Conservation (phyloP, 1,139 yeast species). For the Sugiyamaella paludigena region DNA sequence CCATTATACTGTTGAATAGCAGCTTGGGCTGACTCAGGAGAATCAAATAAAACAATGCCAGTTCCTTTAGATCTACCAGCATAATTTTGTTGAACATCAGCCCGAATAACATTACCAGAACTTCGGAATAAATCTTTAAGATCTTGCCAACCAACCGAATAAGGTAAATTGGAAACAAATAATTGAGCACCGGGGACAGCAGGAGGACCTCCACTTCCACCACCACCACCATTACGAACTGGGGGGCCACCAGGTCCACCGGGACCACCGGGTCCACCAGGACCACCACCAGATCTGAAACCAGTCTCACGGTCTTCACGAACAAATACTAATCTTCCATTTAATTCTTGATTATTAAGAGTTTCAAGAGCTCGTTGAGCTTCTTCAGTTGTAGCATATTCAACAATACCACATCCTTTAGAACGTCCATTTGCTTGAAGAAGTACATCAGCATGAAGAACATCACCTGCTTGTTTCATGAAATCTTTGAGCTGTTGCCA, state of each 20-base stretch:
- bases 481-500: slow-evolving; percentile 65
- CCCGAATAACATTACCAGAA: slow-evolving; percentile 73
- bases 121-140: slow-evolving; percentile 79
- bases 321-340: slow-evolving; percentile 83
- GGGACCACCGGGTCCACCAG: slow-evolving; percentile 24
- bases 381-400: slow-evolving; percentile 63
- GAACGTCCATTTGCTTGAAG: slow-evolving; percentile 74
- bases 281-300: slow-evolving; percentile 26
- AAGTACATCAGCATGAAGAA: slow-evolving; percentile 83
- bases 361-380: slow-evolving; percentile 73
- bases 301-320: slow-evolving; percentile 55
- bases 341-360: slow-evolving; percentile 63
- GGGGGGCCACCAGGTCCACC: slow-evolving; percentile 25
- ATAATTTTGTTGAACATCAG: slow-evolving; percentile 68
- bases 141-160: slow-evolving; percentile 76
- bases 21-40: slow-evolving; percentile 78
- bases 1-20: slow-evolving; percentile 93
- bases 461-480: slow-evolving; percentile 67
- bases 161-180: slow-evolving; percentile 82
- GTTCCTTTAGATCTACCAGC: slow-evolving; percentile 83
- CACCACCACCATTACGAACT: not conserved
- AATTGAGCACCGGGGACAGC: slow-evolving; percentile 50
- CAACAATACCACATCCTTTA: slow-evolving; percentile 82
- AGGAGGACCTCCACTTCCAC: slow-evolving; percentile 14
- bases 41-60: slow-evolving; percentile 88